Evolutionary conservation across 2,329 filamentous ascomycete species (phyloP).

Genomic region (Capronia coronata): DNA sequence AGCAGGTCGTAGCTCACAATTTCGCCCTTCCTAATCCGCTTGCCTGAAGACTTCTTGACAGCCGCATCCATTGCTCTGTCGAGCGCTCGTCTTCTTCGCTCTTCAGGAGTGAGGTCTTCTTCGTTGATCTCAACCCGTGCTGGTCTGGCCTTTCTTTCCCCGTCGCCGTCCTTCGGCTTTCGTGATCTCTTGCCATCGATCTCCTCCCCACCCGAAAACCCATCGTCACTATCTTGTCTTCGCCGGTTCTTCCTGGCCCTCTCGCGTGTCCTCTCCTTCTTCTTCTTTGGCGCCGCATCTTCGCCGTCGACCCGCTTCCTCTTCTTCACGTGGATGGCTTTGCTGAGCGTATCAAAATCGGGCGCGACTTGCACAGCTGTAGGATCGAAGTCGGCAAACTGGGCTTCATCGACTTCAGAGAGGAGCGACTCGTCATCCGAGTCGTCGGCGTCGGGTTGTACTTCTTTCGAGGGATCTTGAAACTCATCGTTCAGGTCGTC

Average conservation of each 20-base stretch:
- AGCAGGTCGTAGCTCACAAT: conserved; percentile 54
- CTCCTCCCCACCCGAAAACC: conserved; percentile 47
- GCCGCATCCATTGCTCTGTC: conserved; percentile 84
- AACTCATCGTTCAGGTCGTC: conserved; percentile 23
- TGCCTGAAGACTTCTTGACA: conserved; percentile 70
- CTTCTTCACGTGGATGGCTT: conserved; percentile 57
- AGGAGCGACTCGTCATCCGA: conserved; percentile 57
- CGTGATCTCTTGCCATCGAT: conserved; percentile 49
- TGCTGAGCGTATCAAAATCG: conserved; percentile 54
- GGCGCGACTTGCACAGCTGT: conserved; percentile 55
- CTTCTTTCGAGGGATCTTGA: conserved; percentile 21
- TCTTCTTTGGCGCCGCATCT: conserved; percentile 65
- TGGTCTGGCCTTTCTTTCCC: conserved; percentile 44
- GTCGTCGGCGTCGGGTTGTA: conserved; percentile 38
- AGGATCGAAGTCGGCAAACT: conserved; percentile 60
- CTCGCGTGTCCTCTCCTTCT: conserved; percentile 49
- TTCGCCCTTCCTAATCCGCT: conserved; percentile 72
- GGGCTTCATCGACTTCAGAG: conserved; percentile 58
- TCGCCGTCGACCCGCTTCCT: conserved; percentile 56
- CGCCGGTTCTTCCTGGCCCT: conserved; percentile 51
- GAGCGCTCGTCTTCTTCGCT: conserved; percentile 69
- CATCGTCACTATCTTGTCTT: conserved; percentile 52
- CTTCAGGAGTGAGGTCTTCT: conserved; percentile 65
- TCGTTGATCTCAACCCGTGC: conserved; percentile 62
- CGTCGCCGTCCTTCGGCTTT: conserved; percentile 46